phyloP scores from a whole-genome alignment of 2,329 filamentous ascomycete genomes.

The Clonostachys rosea region DNA sequence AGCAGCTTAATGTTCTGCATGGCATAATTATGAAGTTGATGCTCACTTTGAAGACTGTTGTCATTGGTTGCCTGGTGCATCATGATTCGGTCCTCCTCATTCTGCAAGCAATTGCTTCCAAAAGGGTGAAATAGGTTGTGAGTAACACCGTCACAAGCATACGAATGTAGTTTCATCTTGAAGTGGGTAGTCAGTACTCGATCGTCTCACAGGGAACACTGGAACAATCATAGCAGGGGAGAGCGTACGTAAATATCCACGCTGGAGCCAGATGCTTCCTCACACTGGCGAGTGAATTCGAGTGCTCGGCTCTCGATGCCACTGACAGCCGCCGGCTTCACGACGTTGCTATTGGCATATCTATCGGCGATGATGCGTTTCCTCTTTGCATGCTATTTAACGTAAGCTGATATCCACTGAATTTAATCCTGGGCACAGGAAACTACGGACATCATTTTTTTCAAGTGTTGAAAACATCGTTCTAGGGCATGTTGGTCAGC shows the following conservation, averaged over 20 bases:
- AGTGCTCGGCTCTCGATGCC: no score
- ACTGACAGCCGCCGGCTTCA: no score
- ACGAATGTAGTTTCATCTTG: no score
- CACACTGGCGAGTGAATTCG: no score
- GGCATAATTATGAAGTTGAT: no score
- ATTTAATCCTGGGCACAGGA: background rate
- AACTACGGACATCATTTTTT: background rate
- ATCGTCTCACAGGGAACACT: no score
- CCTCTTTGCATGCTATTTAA: constrained; percentile 17
- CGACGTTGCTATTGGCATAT: constrained; percentile 29
- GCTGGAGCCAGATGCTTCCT: no score
- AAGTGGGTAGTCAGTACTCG: no score
- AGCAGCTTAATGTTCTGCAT: constrained; percentile 16
- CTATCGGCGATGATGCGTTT: constrained; percentile 27
- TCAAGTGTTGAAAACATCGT: constrained; percentile 22
- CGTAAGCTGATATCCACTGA: constrained; percentile 8
- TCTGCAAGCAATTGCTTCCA: constrained; percentile 54
- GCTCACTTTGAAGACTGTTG: constrained; percentile 57
- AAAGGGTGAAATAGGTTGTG: constrained; percentile 64
- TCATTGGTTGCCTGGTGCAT: constrained; percentile 67
- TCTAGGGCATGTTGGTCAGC: constrained; percentile 50
- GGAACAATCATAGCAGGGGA: no score
- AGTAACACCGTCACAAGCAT: no score
- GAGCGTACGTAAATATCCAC: no score
- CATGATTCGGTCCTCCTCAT: constrained; percentile 50